Evolutionary conservation across 768 basidiomycete species (phyloP).

Genomic region (Gelatoporia subvermispora): DNA sequence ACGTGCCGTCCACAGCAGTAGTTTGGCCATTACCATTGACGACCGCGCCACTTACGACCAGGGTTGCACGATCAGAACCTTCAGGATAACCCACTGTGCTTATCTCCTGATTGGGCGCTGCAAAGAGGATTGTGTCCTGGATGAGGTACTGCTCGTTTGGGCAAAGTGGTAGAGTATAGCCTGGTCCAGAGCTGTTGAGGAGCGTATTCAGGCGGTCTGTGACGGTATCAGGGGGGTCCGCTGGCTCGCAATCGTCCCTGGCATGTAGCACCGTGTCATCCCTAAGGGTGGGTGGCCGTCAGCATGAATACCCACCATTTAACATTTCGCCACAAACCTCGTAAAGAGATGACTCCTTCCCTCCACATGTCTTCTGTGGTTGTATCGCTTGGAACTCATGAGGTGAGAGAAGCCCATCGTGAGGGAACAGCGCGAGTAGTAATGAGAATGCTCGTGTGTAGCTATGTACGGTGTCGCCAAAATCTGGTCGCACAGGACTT

Average conservation of each 20-base stretch:
- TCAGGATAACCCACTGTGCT: constrained; percentile 75
- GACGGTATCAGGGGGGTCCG: constrained; percentile 55
- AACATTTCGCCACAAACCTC: not conserved
- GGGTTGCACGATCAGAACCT: constrained; percentile 58
- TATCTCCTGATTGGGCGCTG: constrained; percentile 71
- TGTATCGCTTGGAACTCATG: too few species aligned
- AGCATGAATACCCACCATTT: not conserved
- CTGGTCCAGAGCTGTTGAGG: constrained; percentile 59
- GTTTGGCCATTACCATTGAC: constrained; percentile 62
- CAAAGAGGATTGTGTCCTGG: constrained; percentile 61
- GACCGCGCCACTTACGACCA: constrained; percentile 65
- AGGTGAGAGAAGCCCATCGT: too few species aligned
- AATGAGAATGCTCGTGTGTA: too few species aligned
- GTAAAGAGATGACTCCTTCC: not conserved
- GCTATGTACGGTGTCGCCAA: too few species aligned
- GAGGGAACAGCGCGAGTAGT: too few species aligned
- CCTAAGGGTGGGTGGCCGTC: too few species aligned
- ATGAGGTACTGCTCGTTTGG: constrained; percentile 57
- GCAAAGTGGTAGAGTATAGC: constrained; percentile 66
- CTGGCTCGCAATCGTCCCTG: constrained; percentile 27
- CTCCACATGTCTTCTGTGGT: constrained; percentile 1
- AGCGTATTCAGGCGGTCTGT: constrained; percentile 63
- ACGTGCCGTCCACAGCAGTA: constrained; percentile 67
- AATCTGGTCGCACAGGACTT: too few species aligned
- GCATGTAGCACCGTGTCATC: constrained; percentile 3